Conservation (phyloP, 495 filamentous ascomycete species). For the Neurospora hispaniola region DNA sequence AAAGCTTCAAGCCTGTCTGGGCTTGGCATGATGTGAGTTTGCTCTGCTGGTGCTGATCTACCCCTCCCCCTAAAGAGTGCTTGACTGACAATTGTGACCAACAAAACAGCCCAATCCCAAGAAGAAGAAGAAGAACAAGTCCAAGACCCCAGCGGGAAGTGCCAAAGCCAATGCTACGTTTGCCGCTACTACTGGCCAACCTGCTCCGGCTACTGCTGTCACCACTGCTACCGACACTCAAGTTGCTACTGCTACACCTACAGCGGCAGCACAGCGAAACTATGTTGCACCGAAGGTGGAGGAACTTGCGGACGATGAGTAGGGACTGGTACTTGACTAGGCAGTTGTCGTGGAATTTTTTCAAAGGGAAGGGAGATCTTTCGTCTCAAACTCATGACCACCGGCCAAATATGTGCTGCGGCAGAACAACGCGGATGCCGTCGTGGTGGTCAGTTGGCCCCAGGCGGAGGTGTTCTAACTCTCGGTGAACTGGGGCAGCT, state of each 20-base stretch:
- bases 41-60: constrained; percentile 2
- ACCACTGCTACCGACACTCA: constrained; percentile 46
- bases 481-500: not conserved
- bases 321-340: not conserved
- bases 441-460: not conserved
- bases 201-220: constrained; percentile 46
- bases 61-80: not conserved
- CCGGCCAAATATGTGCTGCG: not conserved
- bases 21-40: constrained; percentile 89
- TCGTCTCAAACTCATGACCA: not conserved
- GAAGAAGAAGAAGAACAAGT: constrained; percentile 53
- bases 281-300: constrained; percentile 54
- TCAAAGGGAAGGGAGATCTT: not conserved
- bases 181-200: constrained; percentile 38
- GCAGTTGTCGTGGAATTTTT: not conserved
- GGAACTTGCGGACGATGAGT: constrained; percentile 52
- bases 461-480: not conserved
- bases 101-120: constrained; percentile 24
- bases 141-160: constrained; percentile 31
- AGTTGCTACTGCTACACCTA: constrained; percentile 33
- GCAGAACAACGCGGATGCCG: not conserved
- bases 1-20: constrained; percentile 94
- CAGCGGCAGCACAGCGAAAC: constrained; percentile 15
- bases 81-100: not conserved
- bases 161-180: constrained; percentile 33